A percentile compares a stretch with the other conserved stretches of the same genome.
These are phyloP conservation scores for Protomyces inundatus DNA, from an alignment of 1,139 yeast species.

Conservation along the genomic window DNA sequence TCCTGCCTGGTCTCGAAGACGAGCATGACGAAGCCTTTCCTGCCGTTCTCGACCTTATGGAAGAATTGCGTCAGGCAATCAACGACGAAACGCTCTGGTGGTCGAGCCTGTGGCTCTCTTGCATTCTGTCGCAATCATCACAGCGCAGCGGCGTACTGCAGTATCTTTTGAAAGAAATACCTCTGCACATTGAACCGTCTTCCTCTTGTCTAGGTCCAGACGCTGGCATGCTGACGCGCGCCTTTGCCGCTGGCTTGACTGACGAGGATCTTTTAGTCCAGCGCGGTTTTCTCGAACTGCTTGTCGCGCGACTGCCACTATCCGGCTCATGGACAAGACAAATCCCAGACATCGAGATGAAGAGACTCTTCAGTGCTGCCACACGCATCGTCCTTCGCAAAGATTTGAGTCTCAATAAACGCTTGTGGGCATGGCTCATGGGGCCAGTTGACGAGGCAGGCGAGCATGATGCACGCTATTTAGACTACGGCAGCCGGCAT, in stretches of 20 bases:
- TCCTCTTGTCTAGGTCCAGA: constrained; percentile 45
- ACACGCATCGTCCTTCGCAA: constrained; percentile 65
- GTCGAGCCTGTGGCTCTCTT: constrained; percentile 70
- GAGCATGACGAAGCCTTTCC: constrained; percentile 78
- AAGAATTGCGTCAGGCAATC: constrained; percentile 49
- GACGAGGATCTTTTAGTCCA: constrained; percentile 66
- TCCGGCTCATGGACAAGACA: constrained; percentile 53
- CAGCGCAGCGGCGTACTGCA: constrained; percentile 43
- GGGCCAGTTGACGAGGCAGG: constrained; percentile 51
- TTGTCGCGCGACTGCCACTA: constrained; percentile 62
- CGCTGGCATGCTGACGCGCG: constrained; percentile 69
- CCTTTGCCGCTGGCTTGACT: constrained; percentile 62
- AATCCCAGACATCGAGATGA: constrained; percentile 45
- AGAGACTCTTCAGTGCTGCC: constrained; percentile 48
- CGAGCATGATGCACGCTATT: not conserved
- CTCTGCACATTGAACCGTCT: not conserved
- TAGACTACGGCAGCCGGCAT: not conserved
- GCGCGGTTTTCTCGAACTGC: constrained; percentile 80
- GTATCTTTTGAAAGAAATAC: not conserved
- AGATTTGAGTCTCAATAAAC: constrained; percentile 89
- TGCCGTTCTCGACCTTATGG: constrained; percentile 56
- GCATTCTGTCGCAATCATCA: constrained; percentile 56
- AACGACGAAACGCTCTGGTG: constrained; percentile 74
- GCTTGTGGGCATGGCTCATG: constrained; percentile 86
- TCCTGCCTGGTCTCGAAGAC: constrained; percentile 86